Conservation (phyloP, 768 basidiomycete species). For the Rhizopogon rudus region DNA sequence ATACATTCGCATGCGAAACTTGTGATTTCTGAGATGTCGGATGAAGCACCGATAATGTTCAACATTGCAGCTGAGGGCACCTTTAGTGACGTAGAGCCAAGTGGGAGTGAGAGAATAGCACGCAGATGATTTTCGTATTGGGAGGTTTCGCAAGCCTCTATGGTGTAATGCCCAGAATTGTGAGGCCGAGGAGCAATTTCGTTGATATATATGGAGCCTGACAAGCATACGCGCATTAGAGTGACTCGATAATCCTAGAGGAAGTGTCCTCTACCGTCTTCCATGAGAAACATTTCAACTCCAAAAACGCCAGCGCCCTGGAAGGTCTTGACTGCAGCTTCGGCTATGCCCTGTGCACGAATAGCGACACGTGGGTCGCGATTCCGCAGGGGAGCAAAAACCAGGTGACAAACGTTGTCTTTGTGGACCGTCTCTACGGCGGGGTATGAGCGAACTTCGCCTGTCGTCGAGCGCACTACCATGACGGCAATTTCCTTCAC, state of each 20-base stretch:
- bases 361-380: conserved; percentile 47
- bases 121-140: conserved; percentile 98
- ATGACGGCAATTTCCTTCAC: conserved; percentile 91
- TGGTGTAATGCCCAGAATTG: conserved; percentile 98
- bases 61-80: conserved; percentile 90
- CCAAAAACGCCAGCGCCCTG: conserved; percentile 93
- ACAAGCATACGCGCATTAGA: not conserved
- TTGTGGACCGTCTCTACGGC: conserved; percentile 94
- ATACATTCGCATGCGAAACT: conserved; percentile 57
- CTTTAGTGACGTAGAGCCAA: conserved; percentile 84
- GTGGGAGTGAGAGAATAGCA: conserved; percentile 83
- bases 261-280: conserved; percentile 54
- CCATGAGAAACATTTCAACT: conserved; percentile 96
- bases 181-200: conserved; percentile 98
- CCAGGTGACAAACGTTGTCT: conserved; percentile 89
- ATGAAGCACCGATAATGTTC: conserved; percentile 86
- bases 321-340: conserved; percentile 72
- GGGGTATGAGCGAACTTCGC: conserved; percentile 80
- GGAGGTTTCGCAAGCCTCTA: conserved; percentile 94
- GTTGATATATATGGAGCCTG: conserved; percentile 81
- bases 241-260: not conserved
- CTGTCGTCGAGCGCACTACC: conserved; percentile 79
- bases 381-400: conserved; percentile 80
- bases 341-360: conserved; percentile 70
- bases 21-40: conserved; percentile 56